phyloP scores from a whole-genome alignment of 345 rosid species.

The Citropsis articulata region DNA sequence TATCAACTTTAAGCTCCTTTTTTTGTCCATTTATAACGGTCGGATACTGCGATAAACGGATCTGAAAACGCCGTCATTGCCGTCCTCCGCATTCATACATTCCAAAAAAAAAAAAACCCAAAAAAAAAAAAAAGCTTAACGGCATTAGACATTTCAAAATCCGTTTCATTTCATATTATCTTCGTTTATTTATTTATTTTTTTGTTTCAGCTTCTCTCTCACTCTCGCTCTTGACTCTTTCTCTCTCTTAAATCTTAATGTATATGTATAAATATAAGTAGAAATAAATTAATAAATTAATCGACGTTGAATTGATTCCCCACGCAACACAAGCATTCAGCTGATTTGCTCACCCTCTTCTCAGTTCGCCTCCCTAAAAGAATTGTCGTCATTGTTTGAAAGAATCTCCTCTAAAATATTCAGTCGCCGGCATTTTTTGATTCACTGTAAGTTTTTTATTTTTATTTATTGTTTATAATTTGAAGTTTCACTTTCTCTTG shows the following conservation, averaged over 20 bases:
- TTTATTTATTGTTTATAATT: background rate
- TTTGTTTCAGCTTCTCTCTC: background rate
- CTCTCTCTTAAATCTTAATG: background rate
- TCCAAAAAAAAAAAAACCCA: background rate
- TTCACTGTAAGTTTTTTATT: conserved; percentile 15
- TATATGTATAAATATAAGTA: background rate
- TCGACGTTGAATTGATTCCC: conserved; percentile 1
- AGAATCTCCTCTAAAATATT: background rate
- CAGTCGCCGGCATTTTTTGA: conserved; percentile 23
- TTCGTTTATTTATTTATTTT: too few species aligned
- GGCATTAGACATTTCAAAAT: conserved; percentile 8
- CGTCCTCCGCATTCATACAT: conserved; percentile 5
- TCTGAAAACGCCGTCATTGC: conserved; percentile 23
- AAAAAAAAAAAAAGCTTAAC: background rate
- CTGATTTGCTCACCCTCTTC: background rate
- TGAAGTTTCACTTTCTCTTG: background rate
- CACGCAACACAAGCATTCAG: background rate
- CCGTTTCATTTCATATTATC: background rate
- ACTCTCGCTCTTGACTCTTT: background rate
- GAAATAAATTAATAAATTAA: conserved; percentile 10
- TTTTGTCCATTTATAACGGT: conserved; percentile 32
- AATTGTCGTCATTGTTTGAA: conserved; percentile 23
- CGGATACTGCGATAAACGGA: conserved; percentile 28
- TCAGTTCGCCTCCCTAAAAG: conserved; percentile 7
- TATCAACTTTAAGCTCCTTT: background rate